Evolutionary conservation across 352 stramenopile genomes (phyloP).

Genomic region (Phytophthora hibernalis): DNA sequence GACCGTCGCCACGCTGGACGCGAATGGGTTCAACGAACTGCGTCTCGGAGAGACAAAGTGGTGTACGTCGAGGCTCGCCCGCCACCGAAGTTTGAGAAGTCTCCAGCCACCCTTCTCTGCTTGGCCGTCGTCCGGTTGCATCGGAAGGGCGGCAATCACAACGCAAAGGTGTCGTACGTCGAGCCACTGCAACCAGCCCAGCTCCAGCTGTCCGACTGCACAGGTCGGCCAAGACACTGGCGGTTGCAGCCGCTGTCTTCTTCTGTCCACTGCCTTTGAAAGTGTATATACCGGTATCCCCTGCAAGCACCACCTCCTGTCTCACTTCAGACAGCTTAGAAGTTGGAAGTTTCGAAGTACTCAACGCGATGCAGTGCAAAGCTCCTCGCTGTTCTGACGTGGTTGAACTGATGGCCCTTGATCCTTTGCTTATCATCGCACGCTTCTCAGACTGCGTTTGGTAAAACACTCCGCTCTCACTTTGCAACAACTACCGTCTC

Average conservation of each 20-base stretch:
- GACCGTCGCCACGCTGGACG: slow-evolving; percentile 16
- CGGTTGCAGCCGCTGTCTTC: neutral
- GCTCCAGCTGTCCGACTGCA: slow-evolving; percentile 10
- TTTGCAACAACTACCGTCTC: neutral
- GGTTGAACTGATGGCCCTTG: neutral
- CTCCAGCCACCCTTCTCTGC: slow-evolving; percentile 24
- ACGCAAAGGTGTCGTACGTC: slow-evolving; percentile 12
- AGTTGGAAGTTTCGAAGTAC: too few relatives aligned
- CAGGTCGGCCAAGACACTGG: slow-evolving; percentile 1
- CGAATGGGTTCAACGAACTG: slow-evolving; percentile 17
- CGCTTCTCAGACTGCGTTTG: too few relatives aligned
- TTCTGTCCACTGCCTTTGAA: neutral
- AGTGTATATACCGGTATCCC: neutral
- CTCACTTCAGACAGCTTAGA: too few relatives aligned
- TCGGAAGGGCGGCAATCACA: slow-evolving; percentile 12
- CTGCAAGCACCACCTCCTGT: too few relatives aligned
- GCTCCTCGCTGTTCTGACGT: too few relatives aligned
- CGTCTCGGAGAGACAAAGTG: slow-evolving; percentile 9
- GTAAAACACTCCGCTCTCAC: neutral
- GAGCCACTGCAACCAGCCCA: neutral
- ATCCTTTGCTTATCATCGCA: too few relatives aligned
- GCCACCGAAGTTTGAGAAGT: slow-evolving; percentile 25
- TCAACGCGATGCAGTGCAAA: too few relatives aligned
- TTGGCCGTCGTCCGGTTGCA: slow-evolving; percentile 21
- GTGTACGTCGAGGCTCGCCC: neutral